Evolutionary conservation across 805 yeast species (phyloP).

Genomic region (Candida gorgasii): DNA sequence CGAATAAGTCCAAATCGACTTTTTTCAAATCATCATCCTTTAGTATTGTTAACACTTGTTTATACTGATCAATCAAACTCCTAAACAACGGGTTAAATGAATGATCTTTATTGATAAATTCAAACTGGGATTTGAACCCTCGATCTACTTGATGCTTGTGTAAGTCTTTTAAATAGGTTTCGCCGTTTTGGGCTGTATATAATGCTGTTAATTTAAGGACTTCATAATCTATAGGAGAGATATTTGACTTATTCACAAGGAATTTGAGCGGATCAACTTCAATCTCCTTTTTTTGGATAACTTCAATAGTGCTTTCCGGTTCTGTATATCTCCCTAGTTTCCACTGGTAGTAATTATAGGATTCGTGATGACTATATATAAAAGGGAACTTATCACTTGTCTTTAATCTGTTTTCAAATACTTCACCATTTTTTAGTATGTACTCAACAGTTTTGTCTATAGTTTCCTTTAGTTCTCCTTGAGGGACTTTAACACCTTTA

Average conservation of each 20-base stretch:
- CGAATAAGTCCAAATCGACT: slow-evolving; percentile 36
- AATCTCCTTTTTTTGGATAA: background rate
- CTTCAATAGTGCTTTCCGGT: background rate
- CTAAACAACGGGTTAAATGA: slow-evolving; percentile 56
- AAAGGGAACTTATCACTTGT: slow-evolving; percentile 65
- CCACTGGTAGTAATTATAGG: slow-evolving; percentile 58
- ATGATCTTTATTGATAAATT: slow-evolving; percentile 61
- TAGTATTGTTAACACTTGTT: slow-evolving; percentile 19
- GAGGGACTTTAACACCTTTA: slow-evolving; percentile 40
- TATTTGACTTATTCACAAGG: slow-evolving; percentile 30
- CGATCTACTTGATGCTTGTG: slow-evolving; percentile 37
- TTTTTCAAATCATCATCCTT: slow-evolving; percentile 12
- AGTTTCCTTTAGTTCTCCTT: slow-evolving; percentile 48
- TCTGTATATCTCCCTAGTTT: slow-evolving; percentile 26
- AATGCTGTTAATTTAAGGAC: slow-evolving; percentile 73
- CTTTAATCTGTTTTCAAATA: slow-evolving; percentile 61
- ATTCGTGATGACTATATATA: slow-evolving; percentile 53
- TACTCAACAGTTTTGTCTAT: slow-evolving; percentile 74
- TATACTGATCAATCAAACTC: slow-evolving; percentile 58
- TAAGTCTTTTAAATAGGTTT: slow-evolving; percentile 33
- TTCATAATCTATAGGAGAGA: slow-evolving; percentile 66
- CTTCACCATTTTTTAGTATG: slow-evolving; percentile 64
- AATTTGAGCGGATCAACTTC: slow-evolving; percentile 23
- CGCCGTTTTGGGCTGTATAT: slow-evolving; percentile 63
- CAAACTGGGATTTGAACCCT: slow-evolving; percentile 57